phyloP scores from a whole-genome alignment of 345 rosid genomes.

The Citrus medica region DNA sequence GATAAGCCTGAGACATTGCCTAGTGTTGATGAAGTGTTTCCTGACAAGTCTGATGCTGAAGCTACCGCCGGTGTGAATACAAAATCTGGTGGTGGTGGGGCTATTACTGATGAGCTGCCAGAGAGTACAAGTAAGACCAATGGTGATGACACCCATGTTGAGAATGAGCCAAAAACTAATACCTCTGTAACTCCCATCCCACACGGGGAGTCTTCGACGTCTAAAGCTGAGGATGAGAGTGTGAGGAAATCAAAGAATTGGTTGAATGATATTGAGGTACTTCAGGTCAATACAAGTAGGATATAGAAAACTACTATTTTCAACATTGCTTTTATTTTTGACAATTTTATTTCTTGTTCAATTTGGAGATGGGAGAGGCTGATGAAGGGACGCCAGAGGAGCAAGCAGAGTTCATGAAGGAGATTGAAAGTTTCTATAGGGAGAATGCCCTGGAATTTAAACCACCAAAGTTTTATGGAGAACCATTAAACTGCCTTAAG shows the following conservation, averaged over 20 bases:
- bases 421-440: slow-evolving; percentile 60
- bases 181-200: slow-evolving; percentile 19
- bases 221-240: slow-evolving; percentile 31
- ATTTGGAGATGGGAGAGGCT: slow-evolving; percentile 46
- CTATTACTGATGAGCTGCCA: slow-evolving; percentile 6
- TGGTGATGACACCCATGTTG: slow-evolving; percentile 9
- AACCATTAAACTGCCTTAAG: slow-evolving; percentile 77
- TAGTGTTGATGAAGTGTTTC: slow-evolving; percentile 29
- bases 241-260: slow-evolving; percentile 50
- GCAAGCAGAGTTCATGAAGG: slow-evolving; percentile 59
- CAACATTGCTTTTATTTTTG: neutral
- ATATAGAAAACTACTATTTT: neutral
- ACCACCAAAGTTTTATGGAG: slow-evolving; percentile 72
- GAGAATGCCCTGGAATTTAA: slow-evolving; percentile 63
- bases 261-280: slow-evolving; percentile 64
- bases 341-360: slow-evolving; percentile 10
- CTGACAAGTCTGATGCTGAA: slow-evolving; percentile 17
- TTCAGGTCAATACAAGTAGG: neutral
- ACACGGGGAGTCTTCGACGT: slow-evolving; percentile 20
- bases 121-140: slow-evolving; percentile 21
- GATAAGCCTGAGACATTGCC: slow-evolving; percentile 40
- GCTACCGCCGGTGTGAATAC: slow-evolving; percentile 3
- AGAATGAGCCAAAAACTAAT: slow-evolving; percentile 11
- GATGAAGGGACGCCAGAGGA: slow-evolving; percentile 76
- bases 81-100: neutral